These are phyloP conservation scores for Mucor sp. DNA, from an alignment of 371 early-diverging fungal species.

Conservation along the genomic window DNA sequence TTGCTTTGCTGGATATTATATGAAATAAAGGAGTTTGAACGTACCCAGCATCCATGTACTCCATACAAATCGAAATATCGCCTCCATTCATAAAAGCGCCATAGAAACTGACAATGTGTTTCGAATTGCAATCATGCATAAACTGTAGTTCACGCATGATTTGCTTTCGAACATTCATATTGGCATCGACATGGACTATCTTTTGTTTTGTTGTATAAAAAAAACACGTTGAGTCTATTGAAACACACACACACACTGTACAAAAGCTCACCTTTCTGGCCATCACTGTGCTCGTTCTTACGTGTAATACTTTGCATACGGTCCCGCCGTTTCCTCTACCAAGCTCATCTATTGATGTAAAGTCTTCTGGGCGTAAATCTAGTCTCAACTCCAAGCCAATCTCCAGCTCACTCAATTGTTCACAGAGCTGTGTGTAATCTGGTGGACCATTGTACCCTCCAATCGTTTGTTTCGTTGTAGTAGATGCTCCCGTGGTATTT, in stretches of 20 bases:
- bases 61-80: conserved; percentile 91
- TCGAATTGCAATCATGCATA: conserved; percentile 83
- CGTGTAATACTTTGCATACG: conserved; percentile 77
- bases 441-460: conserved; percentile 10
- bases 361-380: conserved; percentile 84
- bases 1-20: not conserved
- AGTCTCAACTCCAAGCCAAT: conserved; percentile 75
- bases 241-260: not conserved
- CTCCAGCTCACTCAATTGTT: conserved; percentile 62
- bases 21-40: conserved; percentile 5
- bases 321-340: conserved; percentile 90
- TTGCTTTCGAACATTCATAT: conserved; percentile 74
- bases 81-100: conserved; percentile 85
- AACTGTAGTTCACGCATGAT: conserved; percentile 87
- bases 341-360: conserved; percentile 76
- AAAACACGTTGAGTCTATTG: not conserved
- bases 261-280: conserved; percentile 74
- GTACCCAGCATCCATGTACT: conserved; percentile 86
- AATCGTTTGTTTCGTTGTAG: conserved; percentile 3
- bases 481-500: not conserved
- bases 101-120: conserved; percentile 87
- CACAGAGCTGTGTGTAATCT: conserved; percentile 42
- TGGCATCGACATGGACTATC: conserved; percentile 82
- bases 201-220: conserved; percentile 23
- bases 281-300: conserved; percentile 79